phyloP scores from a whole-genome alignment of 1,284 basidiomycete species.

The Sporisorium reilianum region DNA sequence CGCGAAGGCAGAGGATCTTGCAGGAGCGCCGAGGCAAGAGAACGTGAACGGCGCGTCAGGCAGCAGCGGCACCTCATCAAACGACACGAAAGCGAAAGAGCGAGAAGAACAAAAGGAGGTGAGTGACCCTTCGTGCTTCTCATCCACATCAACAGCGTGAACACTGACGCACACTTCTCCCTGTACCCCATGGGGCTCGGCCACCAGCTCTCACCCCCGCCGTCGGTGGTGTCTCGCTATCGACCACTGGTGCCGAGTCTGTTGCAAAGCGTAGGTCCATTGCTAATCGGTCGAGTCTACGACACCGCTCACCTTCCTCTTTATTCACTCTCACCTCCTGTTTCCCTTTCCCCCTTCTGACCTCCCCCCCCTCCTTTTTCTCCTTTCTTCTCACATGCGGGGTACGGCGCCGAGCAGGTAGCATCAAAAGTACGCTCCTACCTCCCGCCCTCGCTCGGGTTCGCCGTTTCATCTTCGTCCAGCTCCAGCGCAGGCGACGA shows the following conservation, averaged over 20 bases:
- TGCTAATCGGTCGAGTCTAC: not conserved
- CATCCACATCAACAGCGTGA: not conserved
- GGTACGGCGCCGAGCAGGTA: constrained; percentile 8
- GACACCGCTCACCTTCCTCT: constrained; percentile 7
- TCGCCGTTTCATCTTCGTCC: not conserved
- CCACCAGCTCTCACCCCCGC: constrained; percentile 8
- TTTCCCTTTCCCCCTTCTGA: constrained; percentile 2
- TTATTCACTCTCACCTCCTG: not conserved
- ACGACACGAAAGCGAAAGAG: not conserved
- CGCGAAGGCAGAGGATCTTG: not conserved
- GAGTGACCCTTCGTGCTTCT: not conserved
- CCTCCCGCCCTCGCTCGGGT: constrained; percentile 27
- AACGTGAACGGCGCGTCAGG: not conserved
- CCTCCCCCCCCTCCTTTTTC: not conserved
- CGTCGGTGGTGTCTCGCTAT: constrained; percentile 22
- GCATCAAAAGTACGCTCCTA: constrained; percentile 29
- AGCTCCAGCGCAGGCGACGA: constrained; percentile 1
- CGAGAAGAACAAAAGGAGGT: constrained; percentile 19
- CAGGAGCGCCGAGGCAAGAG: not conserved
- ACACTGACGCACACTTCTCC: constrained; percentile 10
- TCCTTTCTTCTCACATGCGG: not conserved
- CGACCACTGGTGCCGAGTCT: constrained; percentile 43
- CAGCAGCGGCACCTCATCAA: not conserved
- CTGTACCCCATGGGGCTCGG: constrained; percentile 7
- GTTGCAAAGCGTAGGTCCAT: constrained; percentile 35